Conservation (phyloP, 441 rosid genomes). For the Aquilaria agallochum region DNA sequence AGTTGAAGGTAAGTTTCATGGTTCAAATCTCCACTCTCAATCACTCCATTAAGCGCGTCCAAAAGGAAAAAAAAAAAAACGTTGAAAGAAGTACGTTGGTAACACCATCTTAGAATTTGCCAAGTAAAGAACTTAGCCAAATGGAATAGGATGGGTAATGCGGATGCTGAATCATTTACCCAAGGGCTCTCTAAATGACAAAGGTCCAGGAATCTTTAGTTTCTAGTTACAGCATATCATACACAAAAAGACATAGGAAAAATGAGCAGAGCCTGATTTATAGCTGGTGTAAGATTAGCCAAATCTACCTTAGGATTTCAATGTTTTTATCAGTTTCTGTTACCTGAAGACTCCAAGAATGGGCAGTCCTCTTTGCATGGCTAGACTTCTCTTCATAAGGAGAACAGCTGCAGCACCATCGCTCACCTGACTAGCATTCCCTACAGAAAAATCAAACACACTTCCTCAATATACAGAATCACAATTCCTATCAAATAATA, state of each 20-base stretch:
- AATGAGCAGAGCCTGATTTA: not conserved
- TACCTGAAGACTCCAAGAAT: constrained; percentile 74
- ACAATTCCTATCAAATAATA: not conserved
- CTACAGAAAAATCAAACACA: constrained; percentile 26
- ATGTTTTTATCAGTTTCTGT: not conserved
- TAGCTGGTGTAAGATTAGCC: not conserved
- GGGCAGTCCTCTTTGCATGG: constrained; percentile 58
- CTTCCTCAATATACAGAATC: constrained; percentile 1
- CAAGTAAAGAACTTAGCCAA: no score
- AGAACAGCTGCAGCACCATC: constrained; percentile 86
- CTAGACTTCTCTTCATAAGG: constrained; percentile 67
- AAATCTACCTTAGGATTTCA: not conserved
- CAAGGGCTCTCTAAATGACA: no score
- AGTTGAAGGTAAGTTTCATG: no score
- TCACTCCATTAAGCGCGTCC: no score
- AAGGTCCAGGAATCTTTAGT: no score
- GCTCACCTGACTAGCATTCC: constrained; percentile 76
- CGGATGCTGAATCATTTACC: no score
- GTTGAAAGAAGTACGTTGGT: no score
- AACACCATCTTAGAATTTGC: no score
- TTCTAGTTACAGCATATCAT: not conserved
- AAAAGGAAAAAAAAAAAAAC: no score
- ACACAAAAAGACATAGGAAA: not conserved
- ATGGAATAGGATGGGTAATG: no score
- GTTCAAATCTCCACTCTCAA: no score